A percentile compares a stretch with the other conserved stretches of the same genome.
phyloP scores from a whole-genome alignment of 1,284 basidiomycete species.

The Apiotrichum akiyoshidainum region DNA sequence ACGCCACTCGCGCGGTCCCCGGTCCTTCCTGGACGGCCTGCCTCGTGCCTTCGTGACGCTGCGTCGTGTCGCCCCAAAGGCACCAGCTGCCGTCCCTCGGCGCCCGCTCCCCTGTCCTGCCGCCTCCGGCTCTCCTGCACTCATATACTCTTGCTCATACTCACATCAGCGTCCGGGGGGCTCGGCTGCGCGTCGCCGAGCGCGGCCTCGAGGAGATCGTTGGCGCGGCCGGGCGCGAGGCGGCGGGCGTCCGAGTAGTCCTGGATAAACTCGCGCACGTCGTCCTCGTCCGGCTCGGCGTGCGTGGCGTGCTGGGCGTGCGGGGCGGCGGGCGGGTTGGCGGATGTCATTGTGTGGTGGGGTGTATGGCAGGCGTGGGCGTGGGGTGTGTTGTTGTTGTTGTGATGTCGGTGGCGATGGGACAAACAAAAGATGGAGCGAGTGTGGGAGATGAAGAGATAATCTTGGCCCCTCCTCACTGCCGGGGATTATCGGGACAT shows the following conservation, averaged over 20 bases:
- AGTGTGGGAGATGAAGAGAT: background rate
- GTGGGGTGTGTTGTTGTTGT: too few relatives aligned
- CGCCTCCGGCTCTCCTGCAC: background rate
- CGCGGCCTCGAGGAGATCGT: conserved; percentile 19
- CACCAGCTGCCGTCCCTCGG: too few relatives aligned
- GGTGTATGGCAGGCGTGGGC: too few relatives aligned
- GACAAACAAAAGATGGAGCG: too few relatives aligned
- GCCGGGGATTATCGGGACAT: background rate
- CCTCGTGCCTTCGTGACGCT: too few relatives aligned
- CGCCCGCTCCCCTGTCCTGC: background rate
- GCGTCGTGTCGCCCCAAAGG: too few relatives aligned
- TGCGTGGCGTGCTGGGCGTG: background rate
- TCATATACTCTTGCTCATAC: background rate
- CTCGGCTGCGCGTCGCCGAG: conserved; percentile 6
- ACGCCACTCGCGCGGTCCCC: too few relatives aligned
- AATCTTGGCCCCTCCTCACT: background rate
- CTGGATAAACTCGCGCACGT: conserved; percentile 21
- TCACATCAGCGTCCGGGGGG: conserved; percentile 19
- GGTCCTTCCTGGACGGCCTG: too few relatives aligned
- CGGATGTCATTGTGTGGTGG: background rate
- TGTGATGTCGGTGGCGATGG: too few relatives aligned
- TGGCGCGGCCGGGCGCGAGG: conserved; percentile 16
- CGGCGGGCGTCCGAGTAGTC: conserved; percentile 20
- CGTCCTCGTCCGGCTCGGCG: conserved; percentile 15
- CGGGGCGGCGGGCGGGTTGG: background rate